phyloP scores from a whole-genome alignment of 345 rosid genomes.

The Alliaria petiolata region DNA sequence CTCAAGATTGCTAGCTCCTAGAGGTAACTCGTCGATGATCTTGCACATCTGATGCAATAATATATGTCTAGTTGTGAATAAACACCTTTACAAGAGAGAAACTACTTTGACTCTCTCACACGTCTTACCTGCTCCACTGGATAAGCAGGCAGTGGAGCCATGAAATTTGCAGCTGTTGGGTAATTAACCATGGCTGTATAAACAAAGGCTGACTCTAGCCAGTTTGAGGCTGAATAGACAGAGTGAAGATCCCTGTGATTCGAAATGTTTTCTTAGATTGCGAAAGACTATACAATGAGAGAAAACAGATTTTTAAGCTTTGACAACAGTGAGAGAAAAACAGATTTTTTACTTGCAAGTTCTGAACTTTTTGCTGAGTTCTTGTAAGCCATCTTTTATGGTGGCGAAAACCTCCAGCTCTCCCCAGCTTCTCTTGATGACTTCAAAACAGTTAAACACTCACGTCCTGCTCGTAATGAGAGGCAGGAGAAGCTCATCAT shows the following conservation, averaged over 20 bases:
- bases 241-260: slow-evolving; percentile 44
- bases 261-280: background rate
- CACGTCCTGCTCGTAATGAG: slow-evolving; percentile 39
- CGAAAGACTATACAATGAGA: background rate
- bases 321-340: background rate
- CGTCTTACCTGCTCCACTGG: slow-evolving; percentile 55
- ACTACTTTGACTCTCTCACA: background rate
- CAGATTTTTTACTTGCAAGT: slow-evolving; percentile 49
- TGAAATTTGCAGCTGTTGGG: slow-evolving; percentile 59
- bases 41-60: slow-evolving; percentile 57
- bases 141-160: slow-evolving; percentile 67
- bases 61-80: background rate
- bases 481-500: background rate
- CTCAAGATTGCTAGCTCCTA: slow-evolving; percentile 44
- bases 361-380: slow-evolving; percentile 58
- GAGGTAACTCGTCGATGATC: slow-evolving; percentile 51
- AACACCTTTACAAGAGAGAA: too few species aligned
- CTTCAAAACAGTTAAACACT: slow-evolving; percentile 63
- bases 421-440: slow-evolving; percentile 64
- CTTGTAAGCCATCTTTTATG: slow-evolving; percentile 44
- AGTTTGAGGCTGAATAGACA: slow-evolving; percentile 32
- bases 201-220: slow-evolving; percentile 61
- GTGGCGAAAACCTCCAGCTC: slow-evolving; percentile 46
- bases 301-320: background rate
- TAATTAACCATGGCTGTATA: slow-evolving; percentile 70